These are phyloP conservation scores for Penicillium verrucosum DNA, from an alignment of 2,329 filamentous ascomycete genomes.

Conservation along the genomic window DNA sequence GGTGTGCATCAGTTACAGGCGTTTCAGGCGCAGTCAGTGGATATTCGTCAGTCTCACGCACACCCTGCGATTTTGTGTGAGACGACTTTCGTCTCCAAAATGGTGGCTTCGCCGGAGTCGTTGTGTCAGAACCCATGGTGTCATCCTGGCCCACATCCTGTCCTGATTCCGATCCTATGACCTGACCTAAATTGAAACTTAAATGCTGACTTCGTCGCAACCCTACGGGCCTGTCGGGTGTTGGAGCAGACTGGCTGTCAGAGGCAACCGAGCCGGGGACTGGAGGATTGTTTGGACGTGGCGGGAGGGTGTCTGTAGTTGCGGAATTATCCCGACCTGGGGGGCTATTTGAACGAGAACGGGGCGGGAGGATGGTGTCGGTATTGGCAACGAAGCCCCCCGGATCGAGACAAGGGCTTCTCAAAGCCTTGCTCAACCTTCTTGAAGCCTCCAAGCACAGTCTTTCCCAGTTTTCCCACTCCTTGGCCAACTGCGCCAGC, in stretches of 20 bases:
- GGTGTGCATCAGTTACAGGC: constrained; percentile 14
- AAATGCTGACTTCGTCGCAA: constrained; percentile 5
- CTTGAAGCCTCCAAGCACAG: constrained; percentile 44
- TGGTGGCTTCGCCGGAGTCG: constrained; percentile 24
- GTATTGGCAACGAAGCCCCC: constrained; percentile 30
- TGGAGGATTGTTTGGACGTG: constrained; percentile 1
- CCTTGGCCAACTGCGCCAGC: constrained; percentile 53
- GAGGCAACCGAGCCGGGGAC: constrained; percentile 2
- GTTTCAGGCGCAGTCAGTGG: constrained; percentile 37
- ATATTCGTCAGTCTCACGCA: constrained; percentile 32
- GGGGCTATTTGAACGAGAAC: constrained; percentile 6
- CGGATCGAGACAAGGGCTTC: constrained; percentile 32
- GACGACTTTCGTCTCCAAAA: constrained; percentile 37
- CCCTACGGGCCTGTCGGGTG: not conserved
- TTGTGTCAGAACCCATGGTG: constrained; percentile 1
- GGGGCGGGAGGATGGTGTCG: constrained; percentile 5
- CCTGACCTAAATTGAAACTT: not conserved
- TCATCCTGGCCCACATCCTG: not conserved
- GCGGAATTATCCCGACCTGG: constrained; percentile 1
- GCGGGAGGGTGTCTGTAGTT: not conserved
- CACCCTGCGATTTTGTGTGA: constrained; percentile 26
- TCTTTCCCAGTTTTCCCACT: constrained; percentile 45
- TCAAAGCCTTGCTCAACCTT: constrained; percentile 40
- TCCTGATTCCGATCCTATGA: not conserved
- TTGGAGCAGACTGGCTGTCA: constrained; percentile 5